Evolutionary conservation across 2,329 filamentous ascomycete genomes (phyloP).

Genomic region (Didymellaceae sp.): DNA sequence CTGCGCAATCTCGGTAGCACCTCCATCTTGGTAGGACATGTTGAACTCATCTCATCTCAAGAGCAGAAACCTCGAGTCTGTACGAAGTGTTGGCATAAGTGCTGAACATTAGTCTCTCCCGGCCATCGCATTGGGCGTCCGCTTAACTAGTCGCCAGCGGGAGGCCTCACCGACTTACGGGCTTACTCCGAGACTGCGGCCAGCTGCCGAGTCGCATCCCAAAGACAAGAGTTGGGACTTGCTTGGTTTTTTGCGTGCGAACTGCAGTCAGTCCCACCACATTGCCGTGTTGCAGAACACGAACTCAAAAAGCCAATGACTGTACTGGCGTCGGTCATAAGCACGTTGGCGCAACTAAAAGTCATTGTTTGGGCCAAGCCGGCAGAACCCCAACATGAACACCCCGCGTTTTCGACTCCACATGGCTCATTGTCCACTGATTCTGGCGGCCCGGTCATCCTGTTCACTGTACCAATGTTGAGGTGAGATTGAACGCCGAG

Average conservation of each 20-base stretch:
- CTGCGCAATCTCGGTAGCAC: no score
- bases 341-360: neutral
- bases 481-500: neutral
- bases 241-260: neutral
- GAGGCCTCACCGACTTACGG: neutral
- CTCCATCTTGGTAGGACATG: no score
- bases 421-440: neutral
- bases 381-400: constrained; percentile 5
- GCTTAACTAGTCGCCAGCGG: neutral
- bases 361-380: constrained; percentile 9
- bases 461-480: neutral
- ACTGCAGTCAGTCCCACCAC: neutral
- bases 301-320: neutral
- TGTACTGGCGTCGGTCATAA: neutral
- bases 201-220: neutral
- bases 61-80: no score
- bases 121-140: neutral
- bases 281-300: neutral
- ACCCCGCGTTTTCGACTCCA: constrained; percentile 6
- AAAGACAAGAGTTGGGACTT: neutral
- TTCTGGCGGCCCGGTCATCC: constrained; percentile 8
- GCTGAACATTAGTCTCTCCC: no score
- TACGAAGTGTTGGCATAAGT: no score
- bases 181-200: neutral
- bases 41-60: no score